Evolutionary conservation across 257 asterid species (phyloP), one percentile per base, ranked within the genome.

Genomic region (Nicotiana attenuata): DNA sequence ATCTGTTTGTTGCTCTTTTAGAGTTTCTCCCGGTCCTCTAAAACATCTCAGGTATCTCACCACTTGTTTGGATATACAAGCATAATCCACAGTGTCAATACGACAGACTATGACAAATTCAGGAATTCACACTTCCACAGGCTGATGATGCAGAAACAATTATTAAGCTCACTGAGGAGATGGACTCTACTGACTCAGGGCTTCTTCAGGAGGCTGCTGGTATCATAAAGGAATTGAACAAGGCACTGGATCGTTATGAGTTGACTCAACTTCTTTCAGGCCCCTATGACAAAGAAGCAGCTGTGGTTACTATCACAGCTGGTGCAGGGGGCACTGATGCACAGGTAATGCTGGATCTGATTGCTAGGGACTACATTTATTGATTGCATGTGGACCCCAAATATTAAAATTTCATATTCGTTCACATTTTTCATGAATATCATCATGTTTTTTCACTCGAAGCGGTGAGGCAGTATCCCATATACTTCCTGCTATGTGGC

Each of bases 261-360:
- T 78, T 96, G 86, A 92, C 97, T 56, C 99, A 94, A 88, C 98
- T 96, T 80, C 97, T 96, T 73, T 92, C 98, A 52, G 93, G 98
- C 61, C 98, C 97, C 19, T 96, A 94, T 83, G 99, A 96, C 83
- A 96, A 92, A 88, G 99, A 96, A 91, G 95, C 97, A 31, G 98
- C 97, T 63, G 92, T 94, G 50, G 80, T 96, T 81, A 88, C 84
- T 78, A 93, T 96, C 73, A 84, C 97, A 61, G 98, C 98, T 82
- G 99, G 99, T 84, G 98, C 98, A 0, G 98, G 99, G 75, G 98
- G 99, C 68, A 96, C 99, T 81, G 99, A 96, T 84, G 99, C 99
- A 59, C 99, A 96, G 99, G 99, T 96, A 91, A 91, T 50, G 65
- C 69, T 45, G 16, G 29, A 57, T 84, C 77, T 69, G 50, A 53